Conservation (phyloP, 2,329 filamentous ascomycete genomes). For the Paecilomyces sp. region DNA sequence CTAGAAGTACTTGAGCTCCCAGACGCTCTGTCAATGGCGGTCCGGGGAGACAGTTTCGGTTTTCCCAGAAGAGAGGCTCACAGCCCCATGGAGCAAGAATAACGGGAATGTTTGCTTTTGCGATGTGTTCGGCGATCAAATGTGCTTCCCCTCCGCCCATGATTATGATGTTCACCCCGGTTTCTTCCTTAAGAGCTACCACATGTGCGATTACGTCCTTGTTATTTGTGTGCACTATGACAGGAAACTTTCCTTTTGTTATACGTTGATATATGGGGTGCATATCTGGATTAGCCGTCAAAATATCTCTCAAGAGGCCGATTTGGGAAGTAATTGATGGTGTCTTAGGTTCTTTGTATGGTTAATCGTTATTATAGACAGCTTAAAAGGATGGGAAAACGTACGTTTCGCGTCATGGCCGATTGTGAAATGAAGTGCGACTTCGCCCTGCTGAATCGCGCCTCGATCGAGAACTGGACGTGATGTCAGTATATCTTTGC, state of each 20-base stretch:
- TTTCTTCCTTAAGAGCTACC: neutral
- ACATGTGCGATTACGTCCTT: neutral
- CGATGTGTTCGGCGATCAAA: neutral
- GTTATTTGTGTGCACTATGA: neutral
- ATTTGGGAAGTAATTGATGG: neutral
- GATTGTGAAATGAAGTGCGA: neutral
- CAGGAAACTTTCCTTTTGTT: neutral
- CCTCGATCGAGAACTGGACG: neutral
- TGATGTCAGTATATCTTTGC: neutral
- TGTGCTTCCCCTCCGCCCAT: neutral
- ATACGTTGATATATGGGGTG: neutral
- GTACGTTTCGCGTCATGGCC: neutral
- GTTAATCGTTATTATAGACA: neutral
- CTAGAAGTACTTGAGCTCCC: neutral
- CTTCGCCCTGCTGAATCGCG: neutral
- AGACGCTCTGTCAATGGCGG: neutral
- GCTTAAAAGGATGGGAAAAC: neutral
- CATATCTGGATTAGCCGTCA: neutral
- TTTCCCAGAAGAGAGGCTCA: neutral
- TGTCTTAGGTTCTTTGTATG: neutral
- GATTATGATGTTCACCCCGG: slow-evolving; percentile 1
- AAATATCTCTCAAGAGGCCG: neutral
- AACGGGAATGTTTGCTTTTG: neutral
- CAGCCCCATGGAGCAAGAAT: neutral
- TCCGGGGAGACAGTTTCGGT: neutral